Conservation (phyloP, 2,329 filamentous ascomycete genomes). For the Alternaria panax region DNA sequence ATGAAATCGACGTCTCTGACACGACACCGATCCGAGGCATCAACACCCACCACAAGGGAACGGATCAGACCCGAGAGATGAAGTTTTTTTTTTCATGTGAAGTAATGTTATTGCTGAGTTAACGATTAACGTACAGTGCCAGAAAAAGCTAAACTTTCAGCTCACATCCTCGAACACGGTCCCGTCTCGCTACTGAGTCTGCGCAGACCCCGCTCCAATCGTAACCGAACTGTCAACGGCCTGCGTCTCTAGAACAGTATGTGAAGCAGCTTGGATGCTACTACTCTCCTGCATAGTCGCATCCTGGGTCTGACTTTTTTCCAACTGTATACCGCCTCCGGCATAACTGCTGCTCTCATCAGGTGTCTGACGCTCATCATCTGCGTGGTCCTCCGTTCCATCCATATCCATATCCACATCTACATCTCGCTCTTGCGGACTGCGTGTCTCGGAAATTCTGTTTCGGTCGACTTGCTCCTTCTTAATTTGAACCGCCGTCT, state of each 20-base stretch:
- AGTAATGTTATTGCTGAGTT: background rate
- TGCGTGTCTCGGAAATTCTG: conserved; percentile 22
- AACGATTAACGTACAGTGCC: background rate
- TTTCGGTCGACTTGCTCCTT: conserved; percentile 28
- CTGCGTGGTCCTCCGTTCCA: conserved; percentile 26
- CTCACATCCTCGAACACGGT: background rate
- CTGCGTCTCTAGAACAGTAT: conserved; percentile 2
- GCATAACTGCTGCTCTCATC: conserved; percentile 1
- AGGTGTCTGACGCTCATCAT: conserved; percentile 31
- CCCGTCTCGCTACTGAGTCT: background rate
- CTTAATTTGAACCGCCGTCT: conserved; percentile 29
- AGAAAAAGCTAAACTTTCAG: background rate
- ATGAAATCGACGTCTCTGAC: background rate
- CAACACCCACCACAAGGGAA: background rate
- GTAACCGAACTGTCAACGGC: background rate
- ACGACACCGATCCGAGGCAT: background rate
- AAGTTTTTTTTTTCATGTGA: background rate
- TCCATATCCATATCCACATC: conserved; percentile 42
- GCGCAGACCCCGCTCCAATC: background rate
- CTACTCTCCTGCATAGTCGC: background rate
- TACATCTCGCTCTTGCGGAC: conserved; percentile 21
- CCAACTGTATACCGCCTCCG: background rate
- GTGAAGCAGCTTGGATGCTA: background rate
- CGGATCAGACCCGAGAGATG: background rate
- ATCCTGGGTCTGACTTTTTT: background rate